These are phyloP conservation scores for Besnoitia besnoiti DNA, from an alignment of 169 alveolate species.

Conservation along the genomic window DNA sequence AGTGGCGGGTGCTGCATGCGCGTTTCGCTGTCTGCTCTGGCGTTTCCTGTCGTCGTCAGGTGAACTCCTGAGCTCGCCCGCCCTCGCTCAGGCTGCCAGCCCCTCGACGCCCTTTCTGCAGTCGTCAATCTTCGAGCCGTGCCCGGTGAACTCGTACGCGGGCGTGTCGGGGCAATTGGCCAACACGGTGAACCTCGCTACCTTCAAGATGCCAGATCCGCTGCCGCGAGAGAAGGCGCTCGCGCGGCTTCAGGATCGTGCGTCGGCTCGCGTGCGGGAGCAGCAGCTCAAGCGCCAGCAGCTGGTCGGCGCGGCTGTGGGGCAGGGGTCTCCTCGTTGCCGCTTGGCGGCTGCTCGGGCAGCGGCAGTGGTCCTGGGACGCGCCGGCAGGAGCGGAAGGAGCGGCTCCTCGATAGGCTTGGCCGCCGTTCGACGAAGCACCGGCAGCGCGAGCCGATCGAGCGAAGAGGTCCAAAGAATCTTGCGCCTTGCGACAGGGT, in stretches of 20 bases:
- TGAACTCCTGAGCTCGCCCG: neutral
- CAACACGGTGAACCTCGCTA: neutral
- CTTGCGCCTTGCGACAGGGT: neutral
- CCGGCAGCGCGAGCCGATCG: neutral
- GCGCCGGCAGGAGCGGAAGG: neutral
- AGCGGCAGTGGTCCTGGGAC: neutral
- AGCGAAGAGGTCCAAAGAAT: slow-evolving; percentile 20
- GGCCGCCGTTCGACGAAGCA: neutral
- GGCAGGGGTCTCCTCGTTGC: neutral
- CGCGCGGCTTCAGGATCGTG: slow-evolving; percentile 8
- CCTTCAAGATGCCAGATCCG: slow-evolving; percentile 19
- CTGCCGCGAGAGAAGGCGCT: slow-evolving; percentile 14
- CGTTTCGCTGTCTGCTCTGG: neutral
- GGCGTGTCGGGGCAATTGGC: neutral
- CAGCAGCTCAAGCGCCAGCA: neutral
- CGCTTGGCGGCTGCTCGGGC: slow-evolving; percentile 1
- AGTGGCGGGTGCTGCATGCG: no score
- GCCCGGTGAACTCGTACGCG: slow-evolving; percentile 17
- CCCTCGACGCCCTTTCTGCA: neutral
- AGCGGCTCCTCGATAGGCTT: neutral
- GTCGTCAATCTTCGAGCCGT: slow-evolving; percentile 38
- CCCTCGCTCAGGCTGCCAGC: neutral
- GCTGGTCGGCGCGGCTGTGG: neutral
- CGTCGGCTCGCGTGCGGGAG: neutral
- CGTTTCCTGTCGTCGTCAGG: neutral